These are phyloP conservation scores for Melanomma pulvis-pyrius DNA, from an alignment of 495 filamentous ascomycete genomes.

Conservation along the genomic window DNA sequence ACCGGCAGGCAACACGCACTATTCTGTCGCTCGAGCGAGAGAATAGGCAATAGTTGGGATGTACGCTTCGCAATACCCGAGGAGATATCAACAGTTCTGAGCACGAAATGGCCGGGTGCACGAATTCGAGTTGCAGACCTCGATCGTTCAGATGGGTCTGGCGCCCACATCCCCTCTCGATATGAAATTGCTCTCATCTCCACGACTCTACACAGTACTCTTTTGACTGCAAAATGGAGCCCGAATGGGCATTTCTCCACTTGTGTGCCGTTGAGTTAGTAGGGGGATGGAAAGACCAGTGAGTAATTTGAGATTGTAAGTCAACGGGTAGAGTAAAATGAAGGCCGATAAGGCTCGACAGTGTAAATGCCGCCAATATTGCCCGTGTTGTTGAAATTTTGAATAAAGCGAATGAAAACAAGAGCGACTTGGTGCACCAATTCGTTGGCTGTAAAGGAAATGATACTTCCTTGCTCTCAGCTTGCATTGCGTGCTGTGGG, in stretches of 20 bases:
- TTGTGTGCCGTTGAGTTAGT: no score
- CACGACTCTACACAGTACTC: not conserved
- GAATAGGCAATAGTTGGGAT: slow-evolving; percentile 1
- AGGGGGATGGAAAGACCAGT: not conserved
- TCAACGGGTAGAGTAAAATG: not conserved
- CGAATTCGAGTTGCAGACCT: not conserved
- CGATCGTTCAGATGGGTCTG: not conserved
- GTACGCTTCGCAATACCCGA: not conserved
- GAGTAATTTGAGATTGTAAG: not conserved
- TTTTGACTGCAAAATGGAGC: no score
- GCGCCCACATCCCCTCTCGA: not conserved
- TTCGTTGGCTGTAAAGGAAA: not conserved
- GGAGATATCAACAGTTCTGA: not conserved
- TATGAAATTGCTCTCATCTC: not conserved
- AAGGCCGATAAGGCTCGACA: not conserved
- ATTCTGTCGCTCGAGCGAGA: no score
- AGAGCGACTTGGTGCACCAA: not conserved
- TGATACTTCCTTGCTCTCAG: not conserved
- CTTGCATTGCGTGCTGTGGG: not conserved
- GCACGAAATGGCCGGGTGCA: not conserved
- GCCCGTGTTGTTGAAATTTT: not conserved
- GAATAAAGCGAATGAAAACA: not conserved
- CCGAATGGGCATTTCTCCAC: no score
- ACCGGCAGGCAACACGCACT: no score
- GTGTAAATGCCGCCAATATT: not conserved